A percentile compares a stretch with the other conserved stretches of the same genome.
Evolutionary conservation across 192 early-diverging fungal genomes (phyloP).

Genomic region (Coemansia sp.): DNA sequence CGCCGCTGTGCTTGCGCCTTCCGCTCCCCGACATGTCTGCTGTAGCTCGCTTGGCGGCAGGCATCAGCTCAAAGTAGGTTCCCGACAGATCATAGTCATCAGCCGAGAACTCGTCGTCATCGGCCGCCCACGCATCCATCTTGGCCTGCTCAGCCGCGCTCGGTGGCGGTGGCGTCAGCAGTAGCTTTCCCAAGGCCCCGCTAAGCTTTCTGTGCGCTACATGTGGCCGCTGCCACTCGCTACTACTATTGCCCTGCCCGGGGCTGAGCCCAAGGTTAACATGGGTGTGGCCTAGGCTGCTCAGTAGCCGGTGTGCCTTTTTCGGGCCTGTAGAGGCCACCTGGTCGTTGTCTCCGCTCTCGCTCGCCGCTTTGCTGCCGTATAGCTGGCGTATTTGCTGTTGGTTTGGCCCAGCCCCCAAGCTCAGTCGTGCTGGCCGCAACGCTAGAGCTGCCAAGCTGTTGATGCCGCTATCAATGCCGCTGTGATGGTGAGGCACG

Average conservation of each 20-base stretch:
- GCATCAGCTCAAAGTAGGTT: slow-evolving; percentile 40
- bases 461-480: not conserved
- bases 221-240: not conserved
- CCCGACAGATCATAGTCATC: slow-evolving; percentile 47
- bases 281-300: not conserved
- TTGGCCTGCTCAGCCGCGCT: slow-evolving; percentile 32
- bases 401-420: slow-evolving; percentile 1
- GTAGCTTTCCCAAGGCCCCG: slow-evolving; percentile 16
- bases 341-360: not conserved
- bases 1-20: not conserved
- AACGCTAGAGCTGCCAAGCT: not conserved
- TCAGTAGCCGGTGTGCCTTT: slow-evolving; percentile 1
- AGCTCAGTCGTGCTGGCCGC: slow-evolving; percentile 5
- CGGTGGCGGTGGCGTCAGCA: slow-evolving; percentile 19
- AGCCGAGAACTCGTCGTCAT: slow-evolving; percentile 43
- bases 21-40: not conserved
- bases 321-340: not conserved
- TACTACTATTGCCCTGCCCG: not conserved
- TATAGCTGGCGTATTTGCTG: slow-evolving; percentile 1
- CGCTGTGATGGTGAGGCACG: not conserved
- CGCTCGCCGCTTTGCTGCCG: not conserved
- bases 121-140: slow-evolving; percentile 49
- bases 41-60: not conserved
- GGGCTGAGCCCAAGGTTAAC: not conserved
- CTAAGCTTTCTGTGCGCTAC: slow-evolving; percentile 9